Evolutionary conservation across 495 filamentous ascomycete genomes (phyloP), one percentile per base, ranked within the genome.

Genomic region (Aspergillus affinis): DNA sequence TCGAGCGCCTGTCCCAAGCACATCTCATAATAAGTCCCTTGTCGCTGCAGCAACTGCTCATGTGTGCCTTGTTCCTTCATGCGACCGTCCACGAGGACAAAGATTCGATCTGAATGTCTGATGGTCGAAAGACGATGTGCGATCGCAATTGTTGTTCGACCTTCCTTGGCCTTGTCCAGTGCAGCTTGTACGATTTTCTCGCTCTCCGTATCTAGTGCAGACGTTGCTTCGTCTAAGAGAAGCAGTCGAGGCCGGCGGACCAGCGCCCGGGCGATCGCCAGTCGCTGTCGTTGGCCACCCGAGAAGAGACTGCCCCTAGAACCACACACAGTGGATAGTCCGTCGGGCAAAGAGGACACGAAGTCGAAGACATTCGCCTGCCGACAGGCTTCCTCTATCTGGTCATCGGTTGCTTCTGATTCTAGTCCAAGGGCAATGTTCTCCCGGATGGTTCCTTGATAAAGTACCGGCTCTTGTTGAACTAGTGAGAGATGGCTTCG

Each of bases 121-220:
- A 54, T 54, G 0, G 52, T 54, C 18, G 52, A 54, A 19, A 54
- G 19, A 9, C 52, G 52, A 20, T 54, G 52, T 0, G 52, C 52
- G 36, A 54, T 54, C 36, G 52, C 52, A 54, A 54, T 54, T 6
- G 52, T 54, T 19, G 52, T 54, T 9, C 52, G 52, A 10, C 52
- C 52, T 23, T 44, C 52, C 23, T 54, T 45, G 2, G 52, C 52
- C n/a, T 54, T n/a, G 23, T 54, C 52, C 4, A 54, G 18, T 5
- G 52, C 52, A 8, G 9, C 52, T 6, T 54, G 52, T 3, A 54
- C 52, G 12, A 45, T 54, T 19, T 21, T 54, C 30, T 54, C 52
- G 32, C 52, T 54, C 52, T 54, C 52, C 2, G 52, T 54, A 19
- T 54, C 52, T 32, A 54, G 26, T 2, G 52, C 52, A 0, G 52